Conservation (phyloP, 2,329 filamentous ascomycete genomes). For the Zymoseptoria brevis region DNA sequence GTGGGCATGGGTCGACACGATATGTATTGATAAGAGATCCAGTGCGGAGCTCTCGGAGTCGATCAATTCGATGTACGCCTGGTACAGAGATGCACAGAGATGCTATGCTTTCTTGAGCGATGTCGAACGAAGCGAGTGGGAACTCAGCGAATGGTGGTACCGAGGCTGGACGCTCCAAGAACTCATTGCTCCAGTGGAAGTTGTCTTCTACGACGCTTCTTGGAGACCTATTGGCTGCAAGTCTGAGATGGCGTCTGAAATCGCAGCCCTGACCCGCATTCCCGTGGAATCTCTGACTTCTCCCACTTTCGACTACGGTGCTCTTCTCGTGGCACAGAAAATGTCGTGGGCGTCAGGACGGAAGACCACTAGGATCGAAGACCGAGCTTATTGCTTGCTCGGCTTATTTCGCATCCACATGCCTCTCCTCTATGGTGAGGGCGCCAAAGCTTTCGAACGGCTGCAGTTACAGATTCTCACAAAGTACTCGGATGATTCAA, state of each 20-base stretch:
- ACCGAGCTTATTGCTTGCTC: slow-evolving; percentile 38
- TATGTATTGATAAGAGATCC: slow-evolving; percentile 33
- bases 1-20: slow-evolving; percentile 32
- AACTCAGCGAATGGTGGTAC: slow-evolving; percentile 4
- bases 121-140: slow-evolving; percentile 6
- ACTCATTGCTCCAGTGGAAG: slow-evolving; percentile 2
- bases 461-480: slow-evolving; percentile 23
- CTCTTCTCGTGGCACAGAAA: not conserved
- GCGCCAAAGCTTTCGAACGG: slow-evolving; percentile 17
- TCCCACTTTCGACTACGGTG: slow-evolving; percentile 1
- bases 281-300: not conserved
- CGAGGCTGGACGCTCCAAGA: slow-evolving; percentile 19
- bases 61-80: slow-evolving; percentile 22
- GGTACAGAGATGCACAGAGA: slow-evolving; percentile 15
- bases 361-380: slow-evolving; percentile 26
- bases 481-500: slow-evolving; percentile 16
- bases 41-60: slow-evolving; percentile 31
- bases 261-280: no score
- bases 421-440: slow-evolving; percentile 36
- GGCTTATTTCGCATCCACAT: slow-evolving; percentile 39
- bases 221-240: slow-evolving; percentile 9
- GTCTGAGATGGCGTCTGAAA: no score
- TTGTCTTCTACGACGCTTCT: slow-evolving; percentile 13
- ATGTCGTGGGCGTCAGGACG: slow-evolving; percentile 7
- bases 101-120: slow-evolving; percentile 16